These are phyloP conservation scores for Cytospora schulzeri DNA, from an alignment of 2,329 filamentous ascomycete genomes.

Conservation along the genomic window DNA sequence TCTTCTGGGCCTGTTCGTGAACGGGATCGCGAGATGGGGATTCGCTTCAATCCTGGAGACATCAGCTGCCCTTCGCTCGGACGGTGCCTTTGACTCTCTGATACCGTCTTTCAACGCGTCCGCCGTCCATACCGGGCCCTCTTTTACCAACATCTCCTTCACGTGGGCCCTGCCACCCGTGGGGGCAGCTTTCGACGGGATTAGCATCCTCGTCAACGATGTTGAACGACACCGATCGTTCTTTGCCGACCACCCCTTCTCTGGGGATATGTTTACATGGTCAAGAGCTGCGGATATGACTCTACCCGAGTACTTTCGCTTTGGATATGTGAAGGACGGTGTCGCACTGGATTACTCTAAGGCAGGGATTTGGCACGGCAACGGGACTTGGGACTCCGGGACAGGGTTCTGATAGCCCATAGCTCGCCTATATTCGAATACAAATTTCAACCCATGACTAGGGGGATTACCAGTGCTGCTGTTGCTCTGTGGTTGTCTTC, in stretches of 20 bases:
- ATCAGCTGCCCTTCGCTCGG: conserved; percentile 61
- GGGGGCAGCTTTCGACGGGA: conserved; percentile 62
- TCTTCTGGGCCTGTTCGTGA: conserved; percentile 87
- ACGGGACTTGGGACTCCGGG: conserved; percentile 25
- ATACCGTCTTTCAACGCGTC: conserved; percentile 8
- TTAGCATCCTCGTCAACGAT: conserved; percentile 82
- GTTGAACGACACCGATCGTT: conserved; percentile 77
- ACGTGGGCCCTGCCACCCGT: background rate
- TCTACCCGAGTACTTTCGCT: conserved; percentile 28
- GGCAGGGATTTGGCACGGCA: conserved; percentile 25
- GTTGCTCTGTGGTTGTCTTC: too few relatives aligned
- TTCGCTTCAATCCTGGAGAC: conserved; percentile 90
- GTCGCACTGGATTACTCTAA: conserved; percentile 22
- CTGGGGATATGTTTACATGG: conserved; percentile 3
- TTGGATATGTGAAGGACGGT: conserved; percentile 27
- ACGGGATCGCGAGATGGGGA: conserved; percentile 90
- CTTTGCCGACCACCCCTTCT: conserved; percentile 41
- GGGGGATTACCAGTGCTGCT: too few relatives aligned
- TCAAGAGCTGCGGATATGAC: background rate
- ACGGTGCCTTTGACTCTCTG: conserved; percentile 11
- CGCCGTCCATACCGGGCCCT: background rate
- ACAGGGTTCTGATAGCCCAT: background rate
- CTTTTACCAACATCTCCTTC: conserved; percentile 1
- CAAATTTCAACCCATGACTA: too few relatives aligned
- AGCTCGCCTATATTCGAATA: background rate